Percentiles rank a stretch among this genome's conserved stretches.
Conservation (phyloP, 2,329 filamentous ascomycete genomes). For the Orbilia ellipsospora region DNA sequence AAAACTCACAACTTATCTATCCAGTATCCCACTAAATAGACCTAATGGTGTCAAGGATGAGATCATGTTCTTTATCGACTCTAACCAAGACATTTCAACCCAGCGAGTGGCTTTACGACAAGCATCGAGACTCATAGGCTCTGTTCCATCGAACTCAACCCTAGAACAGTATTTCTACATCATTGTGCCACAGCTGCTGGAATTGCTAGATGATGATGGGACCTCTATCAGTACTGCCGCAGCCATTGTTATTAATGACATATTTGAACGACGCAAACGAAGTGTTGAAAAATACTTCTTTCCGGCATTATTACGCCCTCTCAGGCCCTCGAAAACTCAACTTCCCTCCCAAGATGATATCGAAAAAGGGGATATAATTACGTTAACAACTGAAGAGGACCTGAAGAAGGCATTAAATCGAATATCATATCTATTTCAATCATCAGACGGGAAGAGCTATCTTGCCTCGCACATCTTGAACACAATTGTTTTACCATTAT, state of each 20-base stretch:
- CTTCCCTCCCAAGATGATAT: constrained; percentile 11
- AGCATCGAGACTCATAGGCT: constrained; percentile 57
- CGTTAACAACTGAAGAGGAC: constrained; percentile 20
- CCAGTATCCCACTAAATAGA: constrained; percentile 56
- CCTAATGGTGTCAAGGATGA: constrained; percentile 57
- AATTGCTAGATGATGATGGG: constrained; percentile 54
- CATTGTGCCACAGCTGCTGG: constrained; percentile 57
- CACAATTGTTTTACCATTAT: constrained; percentile 25
- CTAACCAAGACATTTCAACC: constrained; percentile 32
- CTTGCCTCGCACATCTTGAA: constrained; percentile 22
- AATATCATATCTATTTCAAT: constrained; percentile 34
- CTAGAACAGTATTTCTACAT: constrained; percentile 56
- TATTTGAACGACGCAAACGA: constrained; percentile 51
- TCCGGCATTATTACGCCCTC: constrained; percentile 29
- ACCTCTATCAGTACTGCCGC: constrained; percentile 55
- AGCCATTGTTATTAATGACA: constrained; percentile 57
- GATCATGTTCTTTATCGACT: constrained; percentile 58
- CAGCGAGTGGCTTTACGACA: constrained; percentile 51
- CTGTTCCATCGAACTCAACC: constrained; percentile 55
- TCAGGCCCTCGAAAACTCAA: constrained; percentile 53
- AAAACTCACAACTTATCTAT: constrained; percentile 56
- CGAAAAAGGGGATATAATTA: constrained; percentile 34
- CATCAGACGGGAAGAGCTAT: constrained; percentile 29
- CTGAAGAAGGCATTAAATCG: constrained; percentile 29
- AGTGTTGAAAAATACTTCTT: constrained; percentile 57